These are phyloP conservation scores for Xylaria multiplex DNA, from an alignment of 2,329 filamentous ascomycete species.

Conservation along the genomic window DNA sequence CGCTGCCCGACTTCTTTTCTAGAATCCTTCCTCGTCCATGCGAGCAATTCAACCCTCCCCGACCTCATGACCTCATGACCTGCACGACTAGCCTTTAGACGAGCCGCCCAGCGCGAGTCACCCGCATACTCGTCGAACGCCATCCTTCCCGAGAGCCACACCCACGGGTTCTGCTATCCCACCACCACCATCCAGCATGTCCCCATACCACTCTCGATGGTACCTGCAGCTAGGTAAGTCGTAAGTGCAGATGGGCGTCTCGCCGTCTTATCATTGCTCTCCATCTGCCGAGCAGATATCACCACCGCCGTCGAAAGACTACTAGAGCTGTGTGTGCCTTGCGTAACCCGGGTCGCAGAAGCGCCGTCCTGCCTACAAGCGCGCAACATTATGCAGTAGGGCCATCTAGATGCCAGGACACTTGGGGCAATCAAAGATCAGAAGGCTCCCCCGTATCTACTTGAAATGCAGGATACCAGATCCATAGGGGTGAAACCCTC, in stretches of 20 bases:
- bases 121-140: conserved; percentile 42
- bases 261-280: conserved; percentile 37
- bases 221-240: conserved; percentile 37
- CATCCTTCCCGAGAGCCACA: conserved; percentile 38
- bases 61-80: conserved; percentile 37
- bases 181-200: conserved; percentile 34
- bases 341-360: conserved; percentile 38
- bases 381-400: conserved; percentile 18
- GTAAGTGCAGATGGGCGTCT: conserved; percentile 42
- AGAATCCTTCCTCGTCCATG: conserved; percentile 41
- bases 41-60: conserved; percentile 24
- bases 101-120: conserved; percentile 35
- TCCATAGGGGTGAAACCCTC: conserved; percentile 28
- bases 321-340: conserved; percentile 23
- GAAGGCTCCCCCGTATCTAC: conserved; percentile 24
- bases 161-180: conserved; percentile 43
- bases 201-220: conserved; percentile 33
- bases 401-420: conserved; percentile 1
- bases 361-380: conserved; percentile 33
- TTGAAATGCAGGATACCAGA: conserved; percentile 28
- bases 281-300: conserved; percentile 23
- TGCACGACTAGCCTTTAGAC: conserved; percentile 39
- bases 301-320: conserved; percentile 18
- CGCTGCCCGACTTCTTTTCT: conserved; percentile 38
- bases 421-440: conserved; percentile 22